These are phyloP conservation scores for Austropuccinia psidii DNA, from an alignment of 1,284 basidiomycete species.

Conservation along the genomic window DNA sequence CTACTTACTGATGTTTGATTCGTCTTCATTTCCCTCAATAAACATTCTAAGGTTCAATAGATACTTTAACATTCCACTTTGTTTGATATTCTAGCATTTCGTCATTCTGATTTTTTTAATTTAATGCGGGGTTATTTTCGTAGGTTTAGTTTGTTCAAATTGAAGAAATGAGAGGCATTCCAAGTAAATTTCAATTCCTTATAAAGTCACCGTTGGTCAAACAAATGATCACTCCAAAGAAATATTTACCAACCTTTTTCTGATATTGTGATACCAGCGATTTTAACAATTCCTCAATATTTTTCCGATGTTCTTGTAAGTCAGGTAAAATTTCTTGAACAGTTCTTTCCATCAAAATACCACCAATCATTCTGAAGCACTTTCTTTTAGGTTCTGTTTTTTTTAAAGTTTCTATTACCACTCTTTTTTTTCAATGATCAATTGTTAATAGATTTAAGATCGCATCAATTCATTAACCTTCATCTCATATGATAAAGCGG, in stretches of 20 bases:
- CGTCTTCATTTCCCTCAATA: no score
- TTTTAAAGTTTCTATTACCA: conserved; percentile 79
- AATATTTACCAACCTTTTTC: not conserved
- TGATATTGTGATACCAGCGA: conserved; percentile 32
- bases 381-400: conserved; percentile 77
- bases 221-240: no score
- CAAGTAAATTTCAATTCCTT: not conserved
- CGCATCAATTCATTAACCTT: conserved; percentile 41
- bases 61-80: conserved; percentile 35
- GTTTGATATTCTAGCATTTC: conserved; percentile 33
- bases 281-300: conserved; percentile 53
- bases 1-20: no score
- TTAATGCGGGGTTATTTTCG: not conserved
- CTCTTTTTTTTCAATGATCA: conserved; percentile 56
- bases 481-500: no score
- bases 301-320: conserved; percentile 72
- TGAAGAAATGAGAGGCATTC: not conserved
- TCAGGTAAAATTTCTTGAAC: conserved; percentile 91
- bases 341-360: conserved; percentile 88
- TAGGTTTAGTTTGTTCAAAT: not conserved
- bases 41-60: not conserved
- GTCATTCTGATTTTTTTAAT: not conserved
- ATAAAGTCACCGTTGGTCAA: not conserved
- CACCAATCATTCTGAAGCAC: conserved; percentile 94
- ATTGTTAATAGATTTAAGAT: not conserved